Evolutionary conservation across 2,329 filamentous ascomycete species (phyloP).

Genomic region (Cryphonectria parasitica): DNA sequence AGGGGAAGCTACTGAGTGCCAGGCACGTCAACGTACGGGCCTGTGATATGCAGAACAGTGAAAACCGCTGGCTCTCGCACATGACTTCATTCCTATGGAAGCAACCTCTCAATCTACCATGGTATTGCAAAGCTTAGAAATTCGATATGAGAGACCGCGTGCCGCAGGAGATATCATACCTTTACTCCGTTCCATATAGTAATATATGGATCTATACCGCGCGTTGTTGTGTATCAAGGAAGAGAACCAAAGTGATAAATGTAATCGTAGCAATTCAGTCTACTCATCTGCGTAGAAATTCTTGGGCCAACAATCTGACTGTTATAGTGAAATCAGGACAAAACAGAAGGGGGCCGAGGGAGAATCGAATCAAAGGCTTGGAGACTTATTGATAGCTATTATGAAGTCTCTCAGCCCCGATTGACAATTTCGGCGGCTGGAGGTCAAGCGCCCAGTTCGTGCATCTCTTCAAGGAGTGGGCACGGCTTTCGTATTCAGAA

Average conservation of each 20-base stretch:
- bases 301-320: conserved; percentile 5
- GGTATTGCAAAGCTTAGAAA: neutral
- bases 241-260: neutral
- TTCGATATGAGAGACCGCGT: neutral
- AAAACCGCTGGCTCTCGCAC: too few relatives aligned
- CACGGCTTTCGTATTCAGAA: neutral
- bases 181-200: neutral
- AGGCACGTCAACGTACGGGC: too few relatives aligned
- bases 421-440: neutral
- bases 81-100: too few relatives aligned
- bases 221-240: conserved; percentile 16
- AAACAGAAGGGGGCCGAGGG: too few relatives aligned
- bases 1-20: too few relatives aligned
- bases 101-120: too few relatives aligned
- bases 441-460: neutral
- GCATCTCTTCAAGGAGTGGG: neutral
- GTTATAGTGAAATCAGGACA: neutral
- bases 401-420: neutral
- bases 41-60: too few relatives aligned
- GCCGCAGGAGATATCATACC: neutral
- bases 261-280: neutral
- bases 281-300: neutral
- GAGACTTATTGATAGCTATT: neutral
- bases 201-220: conserved; percentile 16
- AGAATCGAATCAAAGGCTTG: neutral